A percentile compares a stretch with the other conserved stretches of the same genome.
phyloP scores from a whole-genome alignment of 148 eudicot species.

The Heliamphora exappendiculata region DNA sequence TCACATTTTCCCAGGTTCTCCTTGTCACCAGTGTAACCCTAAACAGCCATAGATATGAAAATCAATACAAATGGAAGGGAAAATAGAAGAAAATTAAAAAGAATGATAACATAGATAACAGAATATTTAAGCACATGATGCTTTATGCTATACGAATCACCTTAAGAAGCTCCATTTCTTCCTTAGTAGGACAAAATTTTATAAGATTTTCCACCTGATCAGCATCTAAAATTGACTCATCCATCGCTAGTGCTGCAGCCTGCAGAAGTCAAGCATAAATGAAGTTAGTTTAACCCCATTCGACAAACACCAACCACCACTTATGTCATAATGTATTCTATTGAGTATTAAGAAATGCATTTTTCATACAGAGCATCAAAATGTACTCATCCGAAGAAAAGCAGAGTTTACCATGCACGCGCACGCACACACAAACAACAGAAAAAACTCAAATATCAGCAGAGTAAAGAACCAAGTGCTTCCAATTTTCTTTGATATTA shows the following conservation, averaged over 20 bases:
- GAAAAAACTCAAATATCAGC: not conserved
- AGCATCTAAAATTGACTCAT: slow-evolving; percentile 90
- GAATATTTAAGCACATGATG: not conserved
- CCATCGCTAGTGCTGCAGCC: slow-evolving; percentile 95
- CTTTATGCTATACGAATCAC: slow-evolving; percentile 28
- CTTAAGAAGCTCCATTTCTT: slow-evolving; percentile 97
- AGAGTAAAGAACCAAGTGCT: not conserved
- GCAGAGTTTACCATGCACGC: not conserved
- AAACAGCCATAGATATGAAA: not conserved
- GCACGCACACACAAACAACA: no score
- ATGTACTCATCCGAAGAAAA: not conserved
- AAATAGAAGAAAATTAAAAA: not conserved
- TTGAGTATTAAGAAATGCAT: not conserved
- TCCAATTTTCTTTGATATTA: not conserved
- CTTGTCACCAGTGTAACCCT: slow-evolving; percentile 79
- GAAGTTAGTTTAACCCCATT: not conserved
- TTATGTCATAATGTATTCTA: not conserved
- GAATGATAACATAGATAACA: not conserved
- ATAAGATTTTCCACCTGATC: slow-evolving; percentile 98
- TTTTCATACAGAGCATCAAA: not conserved
- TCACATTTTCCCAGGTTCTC: slow-evolving; percentile 93
- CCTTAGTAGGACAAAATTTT: slow-evolving; percentile 95
- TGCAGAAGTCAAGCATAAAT: slow-evolving; percentile 22
- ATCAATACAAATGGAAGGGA: not conserved
- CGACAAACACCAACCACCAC: not conserved